phyloP scores from a whole-genome alignment of 2,329 filamentous ascomycete species.

The Stagonosporopsis rhizophila region DNA sequence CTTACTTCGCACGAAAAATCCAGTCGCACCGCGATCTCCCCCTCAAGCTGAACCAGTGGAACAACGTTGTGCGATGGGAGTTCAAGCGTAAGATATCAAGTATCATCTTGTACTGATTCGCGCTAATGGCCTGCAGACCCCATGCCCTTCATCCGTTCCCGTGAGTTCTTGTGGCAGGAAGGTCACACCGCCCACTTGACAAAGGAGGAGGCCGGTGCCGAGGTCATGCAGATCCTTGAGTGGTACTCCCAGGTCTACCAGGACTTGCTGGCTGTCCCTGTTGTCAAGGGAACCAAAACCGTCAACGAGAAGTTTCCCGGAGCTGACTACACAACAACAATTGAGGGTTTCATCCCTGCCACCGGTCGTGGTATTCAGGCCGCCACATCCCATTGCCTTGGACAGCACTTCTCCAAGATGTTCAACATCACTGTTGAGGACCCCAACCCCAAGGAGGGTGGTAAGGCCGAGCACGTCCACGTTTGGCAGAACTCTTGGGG shows the following conservation, averaged over 20 bases:
- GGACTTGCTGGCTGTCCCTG: constrained; percentile 90
- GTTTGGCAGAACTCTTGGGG: constrained; percentile 99
- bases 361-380: constrained; percentile 97
- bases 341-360: constrained; percentile 94
- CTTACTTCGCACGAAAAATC: constrained; percentile 97
- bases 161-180: constrained; percentile 99
- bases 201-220: constrained; percentile 78
- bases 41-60: constrained; percentile 96
- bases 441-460: constrained; percentile 69
- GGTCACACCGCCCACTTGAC: constrained; percentile 92
- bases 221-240: constrained; percentile 92
- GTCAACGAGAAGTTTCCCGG: constrained; percentile 98
- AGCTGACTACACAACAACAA: constrained; percentile 94
- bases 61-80: constrained; percentile 94
- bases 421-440: constrained; percentile 98
- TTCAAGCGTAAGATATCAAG: constrained; percentile 69
- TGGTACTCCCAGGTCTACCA: constrained; percentile 92
- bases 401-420: constrained; percentile 99
- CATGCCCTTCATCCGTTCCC: constrained; percentile 78
- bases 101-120: constrained; percentile 48
- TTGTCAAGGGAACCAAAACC: constrained; percentile 92
- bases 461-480: constrained; percentile 72
- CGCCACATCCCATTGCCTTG: constrained; percentile 90
- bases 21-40: constrained; percentile 94
- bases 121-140: constrained; percentile 47